A percentile compares a stretch with the other conserved stretches of the same genome.
Evolutionary conservation across 345 rosid genomes (phyloP).

Genomic region (Linum usitatissimum): DNA sequence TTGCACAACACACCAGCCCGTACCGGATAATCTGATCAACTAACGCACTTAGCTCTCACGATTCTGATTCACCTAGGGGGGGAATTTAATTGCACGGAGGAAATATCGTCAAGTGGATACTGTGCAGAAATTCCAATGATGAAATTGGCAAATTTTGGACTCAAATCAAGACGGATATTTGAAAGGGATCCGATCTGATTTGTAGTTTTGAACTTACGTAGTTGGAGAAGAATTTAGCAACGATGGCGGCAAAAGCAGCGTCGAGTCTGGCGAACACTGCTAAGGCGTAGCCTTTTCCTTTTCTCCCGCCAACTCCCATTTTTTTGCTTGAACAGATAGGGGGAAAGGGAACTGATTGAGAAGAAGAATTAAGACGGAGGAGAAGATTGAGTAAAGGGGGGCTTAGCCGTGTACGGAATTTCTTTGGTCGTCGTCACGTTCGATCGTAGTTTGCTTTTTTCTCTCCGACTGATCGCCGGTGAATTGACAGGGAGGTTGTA

Average conservation of each 20-base stretch:
- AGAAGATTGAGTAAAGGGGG: too few species aligned
- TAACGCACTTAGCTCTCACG: background rate
- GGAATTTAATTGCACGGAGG: background rate
- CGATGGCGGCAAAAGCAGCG: slow-evolving; percentile 69
- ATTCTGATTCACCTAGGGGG: background rate
- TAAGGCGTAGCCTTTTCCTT: slow-evolving; percentile 53
- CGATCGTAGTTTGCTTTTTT: slow-evolving; percentile 57
- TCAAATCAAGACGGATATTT: background rate
- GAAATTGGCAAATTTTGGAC: background rate
- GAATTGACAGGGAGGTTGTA: too few species aligned
- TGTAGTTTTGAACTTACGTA: slow-evolving; percentile 19
- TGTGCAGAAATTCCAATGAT: background rate
- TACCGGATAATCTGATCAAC: slow-evolving; percentile 41
- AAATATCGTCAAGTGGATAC: background rate
- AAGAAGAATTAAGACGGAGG: too few species aligned
- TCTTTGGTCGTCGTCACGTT: slow-evolving; percentile 84
- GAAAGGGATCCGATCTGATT: background rate
- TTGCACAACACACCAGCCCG: slow-evolving; percentile 55
- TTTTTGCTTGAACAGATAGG: too few species aligned
- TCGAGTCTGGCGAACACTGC: slow-evolving; percentile 58
- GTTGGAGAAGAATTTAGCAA: slow-evolving; percentile 57
- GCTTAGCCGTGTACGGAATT: slow-evolving; percentile 59
- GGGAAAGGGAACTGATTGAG: too few species aligned
- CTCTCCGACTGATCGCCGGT: too few species aligned
- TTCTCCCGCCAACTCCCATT: slow-evolving; percentile 10